These are phyloP conservation scores for Blechomonas ayalai DNA, from an alignment of 208 protist species.

Conservation along the genomic window DNA sequence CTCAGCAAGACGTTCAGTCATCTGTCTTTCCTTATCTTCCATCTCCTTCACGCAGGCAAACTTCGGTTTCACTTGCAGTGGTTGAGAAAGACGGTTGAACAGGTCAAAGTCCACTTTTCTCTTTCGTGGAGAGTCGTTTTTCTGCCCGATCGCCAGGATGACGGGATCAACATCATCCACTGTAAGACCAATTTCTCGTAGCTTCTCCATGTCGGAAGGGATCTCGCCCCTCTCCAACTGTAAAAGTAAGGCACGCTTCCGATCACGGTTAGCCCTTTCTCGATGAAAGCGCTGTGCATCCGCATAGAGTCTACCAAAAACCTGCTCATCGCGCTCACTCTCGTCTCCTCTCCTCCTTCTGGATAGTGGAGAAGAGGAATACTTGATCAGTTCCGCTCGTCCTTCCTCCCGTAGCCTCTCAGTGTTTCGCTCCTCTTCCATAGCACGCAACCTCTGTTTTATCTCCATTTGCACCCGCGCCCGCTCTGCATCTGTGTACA, in stretches of 20 bases:
- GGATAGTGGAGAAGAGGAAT: not conserved
- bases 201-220: conserved; percentile 5
- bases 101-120: conserved; percentile 19
- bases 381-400: not conserved
- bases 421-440: not conserved
- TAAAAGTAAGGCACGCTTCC: conserved; percentile 13
- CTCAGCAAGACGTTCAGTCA: conserved; percentile 9
- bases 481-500: conserved; percentile 11
- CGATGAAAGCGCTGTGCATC: conserved; percentile 44
- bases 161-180: conserved; percentile 4
- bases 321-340: conserved; percentile 2
- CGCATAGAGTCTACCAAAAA: conserved; percentile 54
- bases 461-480: not conserved
- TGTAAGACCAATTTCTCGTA: not conserved
- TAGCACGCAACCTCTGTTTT: not conserved
- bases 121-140: not conserved
- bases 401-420: not conserved
- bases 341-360: not conserved
- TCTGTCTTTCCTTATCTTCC: conserved; percentile 15
- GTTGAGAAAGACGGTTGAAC: conserved; percentile 53
- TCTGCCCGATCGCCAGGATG: not conserved
- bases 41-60: conserved; percentile 22
- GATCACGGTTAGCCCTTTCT: conserved; percentile 22
- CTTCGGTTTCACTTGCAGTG: conserved; percentile 19
- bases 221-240: conserved; percentile 17